These are phyloP conservation scores for Talaromyces pinophilus DNA, from an alignment of 2,329 filamentous ascomycete species.

Conservation along the genomic window DNA sequence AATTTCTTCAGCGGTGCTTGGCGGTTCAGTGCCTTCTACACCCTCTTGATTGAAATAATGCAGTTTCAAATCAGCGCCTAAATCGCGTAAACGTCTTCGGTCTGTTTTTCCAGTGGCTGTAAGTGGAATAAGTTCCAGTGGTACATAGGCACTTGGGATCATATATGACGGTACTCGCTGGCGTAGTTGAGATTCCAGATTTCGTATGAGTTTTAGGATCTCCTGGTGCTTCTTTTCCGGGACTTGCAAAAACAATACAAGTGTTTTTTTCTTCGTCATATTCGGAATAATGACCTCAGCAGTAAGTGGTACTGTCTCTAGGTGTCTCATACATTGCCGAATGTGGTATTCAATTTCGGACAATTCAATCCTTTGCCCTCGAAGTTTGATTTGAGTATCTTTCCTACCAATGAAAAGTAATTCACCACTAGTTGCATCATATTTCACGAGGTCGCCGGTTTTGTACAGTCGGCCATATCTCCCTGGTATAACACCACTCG, in stretches of 20 bases:
- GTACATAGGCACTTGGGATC: constrained; percentile 27
- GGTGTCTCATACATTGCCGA: constrained; percentile 37
- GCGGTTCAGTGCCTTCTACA: constrained; percentile 12
- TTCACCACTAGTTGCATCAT: constrained; percentile 40
- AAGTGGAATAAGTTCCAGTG: constrained; percentile 5
- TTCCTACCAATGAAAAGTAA: constrained; percentile 35
- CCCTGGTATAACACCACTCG: constrained; percentile 30
- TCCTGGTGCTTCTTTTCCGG: not conserved
- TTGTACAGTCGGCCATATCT: constrained; percentile 43
- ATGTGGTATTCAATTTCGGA: constrained; percentile 43
- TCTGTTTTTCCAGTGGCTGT: constrained; percentile 15
- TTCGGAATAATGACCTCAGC: constrained; percentile 5
- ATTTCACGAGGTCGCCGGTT: constrained; percentile 34
- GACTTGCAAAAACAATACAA: constrained; percentile 8
- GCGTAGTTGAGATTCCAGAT: not conserved
- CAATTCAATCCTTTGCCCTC: constrained; percentile 46
- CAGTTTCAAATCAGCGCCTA: not conserved
- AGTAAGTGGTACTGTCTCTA: not conserved
- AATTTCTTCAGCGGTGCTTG: constrained; percentile 10
- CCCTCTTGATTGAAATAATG: not conserved
- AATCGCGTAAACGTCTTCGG: constrained; percentile 3
- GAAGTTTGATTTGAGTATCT: constrained; percentile 44
- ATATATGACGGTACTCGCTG: constrained; percentile 27
- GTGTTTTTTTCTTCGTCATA: not conserved
- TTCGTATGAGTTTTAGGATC: not conserved